phyloP scores from a whole-genome alignment of 2,329 filamentous ascomycete species.

The Fusarium virguliforme region DNA sequence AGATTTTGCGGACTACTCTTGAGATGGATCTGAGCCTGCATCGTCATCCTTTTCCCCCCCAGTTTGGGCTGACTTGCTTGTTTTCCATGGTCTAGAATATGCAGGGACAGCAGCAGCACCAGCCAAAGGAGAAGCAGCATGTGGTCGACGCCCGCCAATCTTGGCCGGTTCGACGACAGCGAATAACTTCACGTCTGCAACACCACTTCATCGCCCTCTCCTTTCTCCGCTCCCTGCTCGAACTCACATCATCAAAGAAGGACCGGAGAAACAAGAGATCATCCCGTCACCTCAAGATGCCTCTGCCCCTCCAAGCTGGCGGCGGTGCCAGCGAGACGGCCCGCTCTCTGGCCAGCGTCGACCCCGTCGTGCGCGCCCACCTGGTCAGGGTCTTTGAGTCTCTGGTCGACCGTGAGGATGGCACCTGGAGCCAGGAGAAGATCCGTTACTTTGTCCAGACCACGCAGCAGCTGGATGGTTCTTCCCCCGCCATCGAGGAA shows the following conservation, averaged over 20 bases:
- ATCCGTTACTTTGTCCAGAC: constrained; percentile 64
- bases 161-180: constrained; percentile 31
- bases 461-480: constrained; percentile 60
- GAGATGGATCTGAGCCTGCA: not conserved
- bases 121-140: not conserved
- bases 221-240: constrained; percentile 40
- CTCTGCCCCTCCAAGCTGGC: constrained; percentile 59
- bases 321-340: constrained; percentile 64
- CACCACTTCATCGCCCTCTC: constrained; percentile 37
- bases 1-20: not conserved
- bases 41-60: not conserved
- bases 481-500: constrained; percentile 50
- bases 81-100: constrained; percentile 28
- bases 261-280: constrained; percentile 13
- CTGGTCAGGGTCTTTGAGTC: constrained; percentile 65
- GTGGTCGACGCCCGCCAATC: constrained; percentile 18
- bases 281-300: not conserved
- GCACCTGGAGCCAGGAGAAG: constrained; percentile 64
- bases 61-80: constrained; percentile 12
- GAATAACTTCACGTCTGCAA: constrained; percentile 46
- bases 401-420: constrained; percentile 58
- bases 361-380: constrained; percentile 59
- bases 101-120: constrained; percentile 30
- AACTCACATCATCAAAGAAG: constrained; percentile 20
- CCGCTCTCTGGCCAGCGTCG: constrained; percentile 61